phyloP scores from a whole-genome alignment of 164 flowering plant species.

The Warburgia ugandensis region DNA sequence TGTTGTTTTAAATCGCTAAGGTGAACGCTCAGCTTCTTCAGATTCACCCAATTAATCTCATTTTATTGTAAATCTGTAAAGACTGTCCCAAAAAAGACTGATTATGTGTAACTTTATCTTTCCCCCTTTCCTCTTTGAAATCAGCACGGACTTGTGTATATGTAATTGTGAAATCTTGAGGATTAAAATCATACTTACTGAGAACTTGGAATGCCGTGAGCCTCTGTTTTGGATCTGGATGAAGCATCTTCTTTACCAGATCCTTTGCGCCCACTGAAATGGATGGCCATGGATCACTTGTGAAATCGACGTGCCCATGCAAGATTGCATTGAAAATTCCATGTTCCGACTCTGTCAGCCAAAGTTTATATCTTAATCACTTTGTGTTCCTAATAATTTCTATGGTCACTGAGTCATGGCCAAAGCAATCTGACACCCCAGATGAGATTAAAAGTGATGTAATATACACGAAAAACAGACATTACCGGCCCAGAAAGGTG shows the following conservation, averaged over 20 bases:
- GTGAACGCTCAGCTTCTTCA: too few relatives aligned
- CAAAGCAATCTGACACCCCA: neutral
- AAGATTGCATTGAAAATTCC: constrained; percentile 86
- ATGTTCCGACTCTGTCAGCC: constrained; percentile 59
- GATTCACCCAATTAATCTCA: too few relatives aligned
- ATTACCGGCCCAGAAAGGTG: constrained; percentile 87
- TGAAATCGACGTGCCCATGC: constrained; percentile 66
- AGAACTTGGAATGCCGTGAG: constrained; percentile 78
- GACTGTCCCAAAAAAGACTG: neutral
- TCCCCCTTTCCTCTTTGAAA: too few relatives aligned
- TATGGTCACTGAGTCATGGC: neutral
- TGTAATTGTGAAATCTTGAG: too few relatives aligned
- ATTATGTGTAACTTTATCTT: too few relatives aligned
- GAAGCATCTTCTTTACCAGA: constrained; percentile 75
- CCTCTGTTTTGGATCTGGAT: constrained; percentile 74
- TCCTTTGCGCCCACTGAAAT: constrained; percentile 83
- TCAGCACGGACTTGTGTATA: too few relatives aligned
- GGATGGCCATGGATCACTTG: constrained; percentile 81
- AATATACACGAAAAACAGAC: neutral
- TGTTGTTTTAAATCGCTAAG: too few relatives aligned
- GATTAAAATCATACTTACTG: constrained; percentile 32
- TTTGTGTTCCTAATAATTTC: neutral
- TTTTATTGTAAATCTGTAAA: too few relatives aligned
- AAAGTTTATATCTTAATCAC: neutral
- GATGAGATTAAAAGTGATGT: neutral